Evolutionary conservation across 148 eudicot genomes (phyloP), one percentile per base, ranked within the genome.

Genomic region (Nepenthes gracilis): DNA sequence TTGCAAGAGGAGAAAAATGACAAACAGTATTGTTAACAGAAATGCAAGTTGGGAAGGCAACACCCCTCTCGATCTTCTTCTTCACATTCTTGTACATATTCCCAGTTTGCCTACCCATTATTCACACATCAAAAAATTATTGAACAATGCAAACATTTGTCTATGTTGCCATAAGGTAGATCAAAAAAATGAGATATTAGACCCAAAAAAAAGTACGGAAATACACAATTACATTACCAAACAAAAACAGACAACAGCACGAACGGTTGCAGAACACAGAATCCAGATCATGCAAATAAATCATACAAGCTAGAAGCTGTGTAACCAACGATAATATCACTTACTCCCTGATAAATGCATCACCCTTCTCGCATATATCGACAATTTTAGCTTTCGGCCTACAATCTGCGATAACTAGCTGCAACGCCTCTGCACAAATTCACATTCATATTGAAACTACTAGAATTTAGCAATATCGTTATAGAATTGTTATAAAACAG

Each of bases 41-140:
- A n/a, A 88, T 58, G 69, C 96, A 88, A 10, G 96, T 88, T 9
- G 96, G 96, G 62, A 88, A 88, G 23, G 96, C 92, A 64, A 88
- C 73, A 53, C 96, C 96, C 72, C 74, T 82, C 70, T 88, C 96
- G 34, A 85, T 85, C 88, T 88, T 88, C 83, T 83, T 85, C 75
- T 85, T 85, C 51, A 72, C 84, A 64, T 78, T 90, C 77, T 90
- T 90, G 76, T 87, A 90, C 83, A 77, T 82, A 62, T 70, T 87
- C 1, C 84, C 91, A 57, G 88, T 63, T 74, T 84, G 89, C 72
- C 97, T 90, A 12, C 3, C 6, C 53, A 40, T 40, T 12, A 49
- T 5, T 49, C 13, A 2, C 53, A 49, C 6, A 11, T 10, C 10
- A 8, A 6, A 57, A 55, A 33, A 55, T 33, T 32, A 2, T 9